Percentiles rank a stretch among this genome's conserved stretches.
Evolutionary conservation across 176 grass and related monocot species (phyloP).

Genomic region (sorghum (Sorghum bicolor)): Sorghum_bicolor_NCBIv3 NC_012874.2:67278001-67278500

Average conservation of each 20-base stretch:
- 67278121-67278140: constrained; percentile 60
- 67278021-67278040: not conserved
- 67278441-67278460: not conserved
- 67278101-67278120: not conserved
- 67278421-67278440: not conserved
- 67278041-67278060: not conserved
- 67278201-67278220: not conserved
- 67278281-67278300: not conserved
- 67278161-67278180: not conserved
- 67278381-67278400: not conserved
- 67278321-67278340: too few species aligned
- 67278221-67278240: not conserved
- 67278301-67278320: not conserved
- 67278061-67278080: not conserved
- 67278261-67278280: too few species aligned
- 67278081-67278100: not conserved
- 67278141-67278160: constrained; percentile 54
- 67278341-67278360: too few species aligned
- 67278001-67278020: not conserved
- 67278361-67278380: too few species aligned
- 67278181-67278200: not conserved
- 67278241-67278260: not conserved
- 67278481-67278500: not conserved
- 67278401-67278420: not conserved
- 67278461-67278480: not conserved